Evolutionary conservation across 2,329 filamentous ascomycete species (phyloP), one percentile per base, ranked within the genome.

Genomic region (Fusarium clavum): DNA sequence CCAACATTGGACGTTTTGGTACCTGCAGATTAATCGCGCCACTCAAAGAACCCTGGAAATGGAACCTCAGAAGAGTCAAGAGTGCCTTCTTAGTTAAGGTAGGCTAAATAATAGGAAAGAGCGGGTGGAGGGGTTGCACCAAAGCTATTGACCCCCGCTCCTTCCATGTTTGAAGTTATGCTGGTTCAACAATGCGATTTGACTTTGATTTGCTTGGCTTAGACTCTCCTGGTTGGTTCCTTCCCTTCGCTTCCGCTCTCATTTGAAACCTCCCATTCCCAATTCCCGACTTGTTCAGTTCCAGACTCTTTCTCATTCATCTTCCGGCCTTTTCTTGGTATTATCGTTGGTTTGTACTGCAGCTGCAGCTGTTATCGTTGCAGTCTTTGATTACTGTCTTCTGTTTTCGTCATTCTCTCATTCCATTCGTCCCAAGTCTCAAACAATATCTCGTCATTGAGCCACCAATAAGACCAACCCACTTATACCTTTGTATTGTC

Each of bases 391-490:
- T 46, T 32, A 24, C 30, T 49, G 24, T 56, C 59, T 58, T 61
- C 43, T 72, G 60, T 49, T 73, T 67, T 62, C 61, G 56, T 73
- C 63, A 38, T 27, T 74, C 70, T 61, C 73, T 72, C 64, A 67
- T 75, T 72, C 66, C 58, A 60, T 66, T 72, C 57, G 45, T 44
- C 24, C 47, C 41, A 25, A 38, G 45, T 57, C 53, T 69, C 29
- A 63, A 51, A 72, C 65, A 73, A 65, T 61, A 67, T 32, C 52
- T 51, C 54, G 48, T 44, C 45, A 52, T 57, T 61, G 47, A 69
- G 51, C 56, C 49, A 53, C 53, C 41, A 46, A 54, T 32, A 68
- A 55, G 51, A 57, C 56, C 57, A 46, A 57, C 55, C 32, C 59
- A 60, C 60, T 64, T 57, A 49, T 48, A 55, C 24, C 38, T 45